Percentiles rank a stretch among this genome's conserved stretches.
phyloP scores from a whole-genome alignment of 73 alveolate genomes.

The Stentor roeselii region DNA sequence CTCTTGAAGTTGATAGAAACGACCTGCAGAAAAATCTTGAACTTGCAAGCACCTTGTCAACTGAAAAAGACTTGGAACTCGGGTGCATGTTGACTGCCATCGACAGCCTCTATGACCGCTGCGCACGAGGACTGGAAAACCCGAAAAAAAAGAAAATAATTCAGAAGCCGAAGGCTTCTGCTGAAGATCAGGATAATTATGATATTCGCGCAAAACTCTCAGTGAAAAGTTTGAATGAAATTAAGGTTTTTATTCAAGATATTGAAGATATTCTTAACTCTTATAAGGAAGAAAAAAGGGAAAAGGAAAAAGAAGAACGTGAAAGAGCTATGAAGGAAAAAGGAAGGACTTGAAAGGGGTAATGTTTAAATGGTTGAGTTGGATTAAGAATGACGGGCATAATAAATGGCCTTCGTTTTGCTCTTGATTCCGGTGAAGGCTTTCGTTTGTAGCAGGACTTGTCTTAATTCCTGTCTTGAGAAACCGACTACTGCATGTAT shows the following conservation, averaged over 20 bases:
- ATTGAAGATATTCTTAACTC: not conserved
- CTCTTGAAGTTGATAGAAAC: slow-evolving; percentile 36
- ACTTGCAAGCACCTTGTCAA: not conserved
- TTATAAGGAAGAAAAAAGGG: not conserved
- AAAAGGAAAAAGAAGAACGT: not conserved
- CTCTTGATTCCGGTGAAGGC: not conserved
- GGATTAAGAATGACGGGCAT: not conserved
- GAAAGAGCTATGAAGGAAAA: no score
- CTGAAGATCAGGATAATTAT: not conserved
- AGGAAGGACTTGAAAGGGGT: not conserved
- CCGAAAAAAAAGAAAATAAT: not conserved
- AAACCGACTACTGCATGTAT: not conserved
- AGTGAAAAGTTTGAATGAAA: not conserved
- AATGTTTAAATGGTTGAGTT: not conserved
- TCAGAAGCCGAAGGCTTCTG: not conserved
- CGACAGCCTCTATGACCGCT: slow-evolving; percentile 12
- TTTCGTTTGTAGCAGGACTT: not conserved
- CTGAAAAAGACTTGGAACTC: slow-evolving; percentile 19
- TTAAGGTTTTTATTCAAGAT: not conserved
- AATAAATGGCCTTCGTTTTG: not conserved
- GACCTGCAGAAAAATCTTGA: slow-evolving; percentile 18
- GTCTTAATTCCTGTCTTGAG: not conserved
- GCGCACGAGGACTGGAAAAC: slow-evolving; percentile 4
- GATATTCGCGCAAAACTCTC: not conserved
- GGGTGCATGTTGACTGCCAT: slow-evolving; percentile 31